These are phyloP conservation scores for Neonectria neomacrospora DNA, from an alignment of 2,329 filamentous ascomycete species.

Conservation along the genomic window DNA sequence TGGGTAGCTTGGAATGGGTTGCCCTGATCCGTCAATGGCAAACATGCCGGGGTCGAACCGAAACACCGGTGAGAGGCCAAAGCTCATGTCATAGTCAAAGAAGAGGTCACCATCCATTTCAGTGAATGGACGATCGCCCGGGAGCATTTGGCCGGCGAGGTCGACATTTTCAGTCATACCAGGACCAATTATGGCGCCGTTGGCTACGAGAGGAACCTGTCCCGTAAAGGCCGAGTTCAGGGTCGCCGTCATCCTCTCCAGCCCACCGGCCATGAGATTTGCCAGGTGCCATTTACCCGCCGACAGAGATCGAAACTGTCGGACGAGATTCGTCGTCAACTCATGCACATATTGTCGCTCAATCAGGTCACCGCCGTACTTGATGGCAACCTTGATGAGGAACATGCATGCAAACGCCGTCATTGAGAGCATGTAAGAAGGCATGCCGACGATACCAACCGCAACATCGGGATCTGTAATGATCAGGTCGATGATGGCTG, in stretches of 20 bases:
- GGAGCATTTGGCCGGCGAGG: conserved; percentile 31
- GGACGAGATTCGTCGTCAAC: conserved; percentile 53
- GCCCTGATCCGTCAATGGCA: conserved; percentile 39
- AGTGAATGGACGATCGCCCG: conserved; percentile 36
- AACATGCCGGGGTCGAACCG: conserved; percentile 44
- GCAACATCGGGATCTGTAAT: conserved; percentile 56
- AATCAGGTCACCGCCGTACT: conserved; percentile 55
- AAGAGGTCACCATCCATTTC: conserved; percentile 43
- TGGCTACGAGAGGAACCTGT: conserved; percentile 23
- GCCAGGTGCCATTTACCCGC: conserved; percentile 60
- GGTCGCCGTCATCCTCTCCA: conserved; percentile 54
- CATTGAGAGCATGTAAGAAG: conserved; percentile 64
- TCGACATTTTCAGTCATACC: conserved; percentile 35
- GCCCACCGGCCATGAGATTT: conserved; percentile 59
- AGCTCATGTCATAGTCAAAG: conserved; percentile 46
- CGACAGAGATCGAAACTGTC: conserved; percentile 53
- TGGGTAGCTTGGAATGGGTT: conserved; percentile 40
- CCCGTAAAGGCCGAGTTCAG: conserved; percentile 26
- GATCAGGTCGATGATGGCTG: conserved; percentile 57
- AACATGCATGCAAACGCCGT: conserved; percentile 65
- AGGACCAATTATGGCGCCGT: conserved; percentile 17
- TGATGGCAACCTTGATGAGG: conserved; percentile 59
- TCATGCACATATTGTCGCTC: conserved; percentile 53
- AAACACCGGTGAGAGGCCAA: conserved; percentile 44
- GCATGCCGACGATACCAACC: conserved; percentile 56